Evolutionary conservation across 2,329 filamentous ascomycete genomes (phyloP), one percentile per base, ranked within the genome.

Genomic region (Ceratocystis eucalypticola): DNA sequence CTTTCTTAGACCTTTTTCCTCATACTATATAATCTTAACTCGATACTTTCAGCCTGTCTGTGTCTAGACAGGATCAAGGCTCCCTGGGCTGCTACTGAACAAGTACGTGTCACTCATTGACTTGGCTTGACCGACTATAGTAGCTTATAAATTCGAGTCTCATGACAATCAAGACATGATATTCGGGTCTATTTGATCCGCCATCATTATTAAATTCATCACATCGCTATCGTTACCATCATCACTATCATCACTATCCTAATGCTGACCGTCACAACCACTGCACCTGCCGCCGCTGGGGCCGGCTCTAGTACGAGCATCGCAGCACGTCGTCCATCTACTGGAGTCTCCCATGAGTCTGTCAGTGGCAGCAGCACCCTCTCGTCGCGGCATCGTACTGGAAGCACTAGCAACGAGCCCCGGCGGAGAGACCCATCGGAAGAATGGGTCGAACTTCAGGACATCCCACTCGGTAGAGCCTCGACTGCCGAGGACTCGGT

Each of bases 361-460:
- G 2, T 2, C 25, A 33, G 28, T 33, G 53, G 53, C 28, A 59
- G 15, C 53, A 37, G 53, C 12, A 59, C 25, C 5, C 53, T 59
- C 7, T 59, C 53, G 17, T 33, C 53, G 12, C 53, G 28, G 53
- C 12, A 59, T 30, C 53, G 53, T 17, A 59, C 28, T 15, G 53
- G 53, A 7, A 59, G 28, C 17, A 59, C 53, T 2, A 59, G 53
- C 53, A 17, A 17, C 12, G 25, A 59, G 12, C 28, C 28, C 28
- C 28, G 33, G 12, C 17, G 28, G 6, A 37, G 53, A 59, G 53
- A n/a, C 28, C 28, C 53, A 17, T 15, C 28, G 15, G 53, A 37
- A 7, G 63, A 68, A 48, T 68, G 66, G 66, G 53, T 68, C 22
- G 66, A 68, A 59, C 61, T 68, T 61, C 57, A 65, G 45, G 59